These are phyloP conservation scores for Metarhizium rileyi DNA, from an alignment of 2,329 filamentous ascomycete species.

Conservation along the genomic window DNA sequence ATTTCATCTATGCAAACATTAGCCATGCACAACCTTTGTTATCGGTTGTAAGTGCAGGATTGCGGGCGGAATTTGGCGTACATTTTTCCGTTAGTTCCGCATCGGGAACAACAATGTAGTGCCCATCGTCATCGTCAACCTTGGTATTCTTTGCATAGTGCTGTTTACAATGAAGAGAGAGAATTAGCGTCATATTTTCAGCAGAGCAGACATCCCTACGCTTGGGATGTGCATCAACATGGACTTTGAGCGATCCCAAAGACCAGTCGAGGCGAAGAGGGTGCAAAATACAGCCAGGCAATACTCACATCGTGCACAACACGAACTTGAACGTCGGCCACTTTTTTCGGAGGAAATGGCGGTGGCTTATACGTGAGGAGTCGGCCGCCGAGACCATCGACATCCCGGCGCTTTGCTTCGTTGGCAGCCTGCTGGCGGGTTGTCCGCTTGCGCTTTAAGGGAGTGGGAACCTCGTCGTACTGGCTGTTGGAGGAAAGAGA, in stretches of 20 bases:
- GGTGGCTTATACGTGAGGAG: conserved; percentile 78
- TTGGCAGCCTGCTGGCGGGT: conserved; percentile 73
- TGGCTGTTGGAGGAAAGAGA: conserved; percentile 56
- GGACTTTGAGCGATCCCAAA: background rate
- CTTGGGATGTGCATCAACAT: background rate
- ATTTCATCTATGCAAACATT: conserved; percentile 61
- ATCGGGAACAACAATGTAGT: conserved; percentile 88
- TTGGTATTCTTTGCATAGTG: conserved; percentile 52
- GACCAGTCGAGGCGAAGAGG: background rate
- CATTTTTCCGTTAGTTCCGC: conserved; percentile 81
- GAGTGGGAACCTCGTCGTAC: conserved; percentile 57
- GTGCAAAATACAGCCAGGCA: background rate
- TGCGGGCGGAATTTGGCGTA: conserved; percentile 37
- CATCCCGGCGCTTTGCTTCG: conserved; percentile 69
- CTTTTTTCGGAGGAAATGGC: conserved; percentile 81
- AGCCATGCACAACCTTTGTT: background rate
- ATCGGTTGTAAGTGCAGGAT: background rate
- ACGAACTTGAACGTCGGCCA: conserved; percentile 62
- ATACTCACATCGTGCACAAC: conserved; percentile 52
- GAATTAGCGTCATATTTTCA: background rate
- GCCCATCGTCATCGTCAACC: conserved; percentile 91
- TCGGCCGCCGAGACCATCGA: conserved; percentile 60
- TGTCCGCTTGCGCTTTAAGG: conserved; percentile 76
- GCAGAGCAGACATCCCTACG: background rate
- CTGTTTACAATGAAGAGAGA: conserved; percentile 12